phyloP scores from a whole-genome alignment of 2,329 filamentous ascomycete species.

The Diplodia mutila region DNA sequence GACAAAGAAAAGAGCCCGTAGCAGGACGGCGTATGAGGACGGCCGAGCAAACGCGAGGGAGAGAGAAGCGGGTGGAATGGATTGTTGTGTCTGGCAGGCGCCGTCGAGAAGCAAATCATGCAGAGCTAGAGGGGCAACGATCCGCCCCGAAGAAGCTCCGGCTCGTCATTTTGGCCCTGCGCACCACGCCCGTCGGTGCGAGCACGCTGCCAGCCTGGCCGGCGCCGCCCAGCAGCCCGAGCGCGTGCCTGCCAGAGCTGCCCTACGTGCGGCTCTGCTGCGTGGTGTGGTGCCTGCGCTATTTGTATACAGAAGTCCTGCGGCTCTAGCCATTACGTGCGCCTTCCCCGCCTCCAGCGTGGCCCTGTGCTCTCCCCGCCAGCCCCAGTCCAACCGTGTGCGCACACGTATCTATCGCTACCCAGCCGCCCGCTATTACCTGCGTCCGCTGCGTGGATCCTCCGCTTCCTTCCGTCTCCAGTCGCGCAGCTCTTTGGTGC shows the following conservation, averaged over 20 bases:
- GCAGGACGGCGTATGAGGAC: conserved; percentile 9
- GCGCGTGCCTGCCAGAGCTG: not conserved
- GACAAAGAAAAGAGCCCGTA: conserved; percentile 25
- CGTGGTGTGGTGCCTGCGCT: conserved; percentile 1
- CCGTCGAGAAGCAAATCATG: conserved; percentile 25
- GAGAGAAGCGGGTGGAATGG: conserved; percentile 22
- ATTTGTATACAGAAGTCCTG: conserved; percentile 6
- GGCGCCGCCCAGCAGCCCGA: conserved; percentile 14
- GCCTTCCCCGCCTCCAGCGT: not conserved
- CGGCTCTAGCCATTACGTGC: not conserved
- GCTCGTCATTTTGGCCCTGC: conserved; percentile 2
- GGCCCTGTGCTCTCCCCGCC: conserved; percentile 14
- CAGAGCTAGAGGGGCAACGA: conserved; percentile 22
- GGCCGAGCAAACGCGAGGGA: conserved; percentile 13
- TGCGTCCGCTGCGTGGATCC: conserved; percentile 71
- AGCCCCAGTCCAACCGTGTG: conserved; percentile 10
- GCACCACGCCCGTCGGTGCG: not conserved
- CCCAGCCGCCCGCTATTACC: not conserved
- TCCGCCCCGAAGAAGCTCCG: not conserved
- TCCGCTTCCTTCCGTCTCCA: conserved; percentile 78
- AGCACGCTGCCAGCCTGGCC: not conserved
- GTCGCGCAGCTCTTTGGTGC: conserved; percentile 89
- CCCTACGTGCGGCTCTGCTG: conserved; percentile 1
- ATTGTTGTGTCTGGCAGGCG: conserved; percentile 24
- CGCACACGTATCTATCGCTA: conserved; percentile 13